phyloP scores from a whole-genome alignment of 2,329 filamentous ascomycete species.

The Hypoxylon sp. region DNA sequence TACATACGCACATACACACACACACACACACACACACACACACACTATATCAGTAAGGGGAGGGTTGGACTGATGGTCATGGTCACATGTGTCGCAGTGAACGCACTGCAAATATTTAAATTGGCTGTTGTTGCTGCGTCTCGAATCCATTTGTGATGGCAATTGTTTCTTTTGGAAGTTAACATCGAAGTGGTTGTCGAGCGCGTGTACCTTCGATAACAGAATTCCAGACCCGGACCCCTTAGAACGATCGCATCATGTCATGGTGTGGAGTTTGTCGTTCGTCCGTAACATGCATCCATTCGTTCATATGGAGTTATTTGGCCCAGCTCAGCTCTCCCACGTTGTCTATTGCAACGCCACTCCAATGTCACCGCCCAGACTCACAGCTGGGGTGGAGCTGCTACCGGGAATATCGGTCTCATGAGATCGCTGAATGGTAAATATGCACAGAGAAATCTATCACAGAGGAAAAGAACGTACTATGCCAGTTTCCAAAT shows the following conservation, averaged over 20 bases:
- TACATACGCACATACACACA: no score
- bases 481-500: constrained; percentile 11
- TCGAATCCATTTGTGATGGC: constrained; percentile 13
- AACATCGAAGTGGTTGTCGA: background rate
- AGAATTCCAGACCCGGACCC: constrained; percentile 1
- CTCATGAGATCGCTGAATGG: constrained; percentile 26
- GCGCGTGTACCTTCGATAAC: constrained; percentile 7
- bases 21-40: no score
- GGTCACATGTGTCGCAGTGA: constrained; percentile 22
- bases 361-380: constrained; percentile 9
- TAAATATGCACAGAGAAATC: background rate
- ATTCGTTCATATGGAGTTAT: constrained; percentile 26
- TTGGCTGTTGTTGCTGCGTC: constrained; percentile 21
- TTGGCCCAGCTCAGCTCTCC: constrained; percentile 29
- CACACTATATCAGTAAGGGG: background rate
- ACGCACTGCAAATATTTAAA: constrained; percentile 29
- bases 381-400: constrained; percentile 22
- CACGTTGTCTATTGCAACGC: constrained; percentile 19
- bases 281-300: constrained; percentile 23
- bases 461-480: constrained; percentile 19
- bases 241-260: constrained; percentile 33
- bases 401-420: constrained; percentile 29
- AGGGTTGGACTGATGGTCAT: constrained; percentile 35
- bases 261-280: constrained; percentile 30
- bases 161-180: constrained; percentile 14